A percentile compares a stretch with the other conserved stretches of the same genome.
Conservation (phyloP, 2,329 filamentous ascomycete genomes). For the Microsporum ferrugineum region DNA sequence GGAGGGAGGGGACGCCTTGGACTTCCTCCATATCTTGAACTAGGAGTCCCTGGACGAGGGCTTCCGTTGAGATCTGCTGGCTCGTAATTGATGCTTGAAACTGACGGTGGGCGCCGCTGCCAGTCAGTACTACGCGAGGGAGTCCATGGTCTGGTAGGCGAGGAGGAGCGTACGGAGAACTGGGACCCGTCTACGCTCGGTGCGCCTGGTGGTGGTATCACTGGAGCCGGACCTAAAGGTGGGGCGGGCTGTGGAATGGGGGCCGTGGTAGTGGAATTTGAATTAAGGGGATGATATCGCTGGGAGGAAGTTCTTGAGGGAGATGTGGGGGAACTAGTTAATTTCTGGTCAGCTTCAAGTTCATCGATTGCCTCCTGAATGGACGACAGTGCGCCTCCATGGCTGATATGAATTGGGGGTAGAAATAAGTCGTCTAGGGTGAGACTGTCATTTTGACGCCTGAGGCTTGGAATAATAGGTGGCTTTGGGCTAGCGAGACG, state of each 20-base stretch:
- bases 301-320: slow-evolving; percentile 21
- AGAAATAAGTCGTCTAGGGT: background rate
- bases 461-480: slow-evolving; percentile 2
- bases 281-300: slow-evolving; percentile 23
- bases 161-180: slow-evolving; percentile 29
- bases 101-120: slow-evolving; percentile 53
- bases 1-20: slow-evolving; percentile 78
- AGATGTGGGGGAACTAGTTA: slow-evolving; percentile 19
- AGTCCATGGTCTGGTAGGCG: slow-evolving; percentile 43
- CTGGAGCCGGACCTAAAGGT: slow-evolving; percentile 32
- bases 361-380: slow-evolving; percentile 18
- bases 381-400: background rate
- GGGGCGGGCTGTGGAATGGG: slow-evolving; percentile 32
- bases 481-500: slow-evolving; percentile 15
- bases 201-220: slow-evolving; percentile 30
- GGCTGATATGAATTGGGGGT: slow-evolving; percentile 1
- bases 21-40: slow-evolving; percentile 77
- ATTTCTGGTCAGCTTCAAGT: slow-evolving; percentile 16
- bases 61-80: slow-evolving; percentile 80
- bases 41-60: slow-evolving; percentile 80
- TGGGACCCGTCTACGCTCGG: slow-evolving; percentile 26
- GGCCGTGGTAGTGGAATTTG: slow-evolving; percentile 22
- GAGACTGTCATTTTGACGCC: slow-evolving; percentile 4
- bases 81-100: slow-evolving; percentile 62
- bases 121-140: slow-evolving; percentile 52